A percentile compares a stretch with the other conserved stretches of the same genome.
phyloP scores from a whole-genome alignment of 2,329 filamentous ascomycete genomes.

The Ophiostoma populinum region DNA sequence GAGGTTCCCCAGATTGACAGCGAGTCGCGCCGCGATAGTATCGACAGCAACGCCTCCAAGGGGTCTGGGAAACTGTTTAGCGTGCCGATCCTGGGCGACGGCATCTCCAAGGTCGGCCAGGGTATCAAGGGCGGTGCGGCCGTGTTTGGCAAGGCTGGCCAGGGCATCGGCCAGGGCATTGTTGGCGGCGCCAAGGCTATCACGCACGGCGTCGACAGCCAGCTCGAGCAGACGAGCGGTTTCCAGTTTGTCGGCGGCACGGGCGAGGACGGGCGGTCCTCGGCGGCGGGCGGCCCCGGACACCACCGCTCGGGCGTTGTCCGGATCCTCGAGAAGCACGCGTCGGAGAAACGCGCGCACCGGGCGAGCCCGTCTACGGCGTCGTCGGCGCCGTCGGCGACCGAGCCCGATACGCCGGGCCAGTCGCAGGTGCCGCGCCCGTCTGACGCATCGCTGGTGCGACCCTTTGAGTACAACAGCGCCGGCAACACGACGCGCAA shows the following conservation, averaged over 20 bases:
- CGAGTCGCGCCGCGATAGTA: slow-evolving; percentile 9
- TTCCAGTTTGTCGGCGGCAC: slow-evolving; percentile 22
- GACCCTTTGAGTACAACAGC: neutral
- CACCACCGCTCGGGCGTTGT: slow-evolving; percentile 12
- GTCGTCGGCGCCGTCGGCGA: too few relatives aligned
- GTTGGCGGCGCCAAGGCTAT: slow-evolving; percentile 27
- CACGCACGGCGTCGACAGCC: slow-evolving; percentile 31
- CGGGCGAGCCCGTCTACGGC: too few relatives aligned
- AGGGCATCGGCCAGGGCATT: slow-evolving; percentile 26
- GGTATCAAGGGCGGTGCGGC: slow-evolving; percentile 29
- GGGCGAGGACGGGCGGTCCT: neutral
- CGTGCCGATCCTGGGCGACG: slow-evolving; percentile 19
- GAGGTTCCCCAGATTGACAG: slow-evolving; percentile 32
- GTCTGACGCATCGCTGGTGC: slow-evolving; percentile 15
- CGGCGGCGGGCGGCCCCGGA: slow-evolving; percentile 2
- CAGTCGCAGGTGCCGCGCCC: slow-evolving; percentile 13
- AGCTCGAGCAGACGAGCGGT: slow-evolving; percentile 37
- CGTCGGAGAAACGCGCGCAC: neutral
- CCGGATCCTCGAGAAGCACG: slow-evolving; percentile 14
- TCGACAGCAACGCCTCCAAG: slow-evolving; percentile 4
- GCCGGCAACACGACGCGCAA: slow-evolving; percentile 36
- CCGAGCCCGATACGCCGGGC: neutral
- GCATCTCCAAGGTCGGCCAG: slow-evolving; percentile 29
- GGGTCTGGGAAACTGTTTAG: slow-evolving; percentile 14
- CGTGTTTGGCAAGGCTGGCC: slow-evolving; percentile 25